Base-by-base conservation (phyloP, 306 rosid genomes). In the Rosa rugosa region DNA sequence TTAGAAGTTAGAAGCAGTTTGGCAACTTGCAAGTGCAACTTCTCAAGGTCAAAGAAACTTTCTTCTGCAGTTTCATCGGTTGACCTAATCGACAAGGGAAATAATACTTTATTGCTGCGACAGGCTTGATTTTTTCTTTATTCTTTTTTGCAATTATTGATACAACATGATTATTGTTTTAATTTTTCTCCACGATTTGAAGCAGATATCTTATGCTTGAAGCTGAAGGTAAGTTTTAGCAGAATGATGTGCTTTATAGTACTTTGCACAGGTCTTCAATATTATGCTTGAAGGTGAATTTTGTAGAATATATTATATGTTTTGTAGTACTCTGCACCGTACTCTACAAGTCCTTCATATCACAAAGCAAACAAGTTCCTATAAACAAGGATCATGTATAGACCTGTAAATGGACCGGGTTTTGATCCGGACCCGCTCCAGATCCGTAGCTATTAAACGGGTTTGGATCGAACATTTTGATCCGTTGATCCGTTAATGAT, bases 191-290 rank as follows among this genome's bases (percentile, higher is more conserved):
- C 16, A 62, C 12, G 36, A 16, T 65, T 34, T 65, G 36, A 38
- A 20, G 20, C 42, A 67, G 14, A 44, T 40, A 73, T 73, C 68
- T 56, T 40, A 22, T 73, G 77, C 77, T 38, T 56, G 31, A 22
- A 74, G 38, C 53, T 41, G 76, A 72, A 38, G 68, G 8, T 51
- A 49, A 17, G 45, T 36, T 40, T 73, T 9, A 22, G 67, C 40
- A n/a, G 8, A 22, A 40, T 73, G 40, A 73, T 73, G 23, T 18
- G 65, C 42, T 53, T 51, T 38, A 9, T 3, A 4, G 45, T 16
- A 22, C 56, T 50, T 51, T 51, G 57, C 20, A 53, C 59, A 17
- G 23, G 22, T 53, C 59, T 53, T 3, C 59, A 53, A 53, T 22
- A 17, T 53, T 18, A 5, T 53, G 59, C 8, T 53, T 53, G 23